Evolutionary conservation across 371 early-diverging fungal species (phyloP).

Genomic region (Mortierella sp.): DNA sequence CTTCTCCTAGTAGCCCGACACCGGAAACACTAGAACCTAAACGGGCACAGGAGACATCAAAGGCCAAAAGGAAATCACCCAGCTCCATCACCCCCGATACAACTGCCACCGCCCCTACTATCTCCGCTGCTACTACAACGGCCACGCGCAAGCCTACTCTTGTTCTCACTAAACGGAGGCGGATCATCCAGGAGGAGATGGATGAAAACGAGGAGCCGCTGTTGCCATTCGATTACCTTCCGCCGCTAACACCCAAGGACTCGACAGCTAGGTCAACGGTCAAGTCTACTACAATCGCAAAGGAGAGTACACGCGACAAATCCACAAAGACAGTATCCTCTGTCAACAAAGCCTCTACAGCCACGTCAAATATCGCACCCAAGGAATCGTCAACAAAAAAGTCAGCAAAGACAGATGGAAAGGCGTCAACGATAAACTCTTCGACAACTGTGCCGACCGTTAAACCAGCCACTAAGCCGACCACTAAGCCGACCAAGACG

Average conservation of each 20-base stretch:
- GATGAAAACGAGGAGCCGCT: constrained; percentile 50
- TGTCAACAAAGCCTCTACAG: background rate
- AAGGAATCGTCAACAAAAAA: background rate
- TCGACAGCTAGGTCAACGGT: background rate
- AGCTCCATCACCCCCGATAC: background rate
- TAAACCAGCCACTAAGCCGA: background rate
- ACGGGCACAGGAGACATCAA: background rate
- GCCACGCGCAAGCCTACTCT: constrained; percentile 4
- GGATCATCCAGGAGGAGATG: constrained; percentile 46
- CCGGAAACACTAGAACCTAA: background rate
- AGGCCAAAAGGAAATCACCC: constrained; percentile 16
- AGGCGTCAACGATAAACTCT: background rate
- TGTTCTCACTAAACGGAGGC: constrained; percentile 23
- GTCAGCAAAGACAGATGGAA: background rate
- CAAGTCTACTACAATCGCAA: background rate
- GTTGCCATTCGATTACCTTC: background rate
- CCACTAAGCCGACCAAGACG: background rate
- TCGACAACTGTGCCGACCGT: background rate
- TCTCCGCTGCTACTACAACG: too few relatives aligned
- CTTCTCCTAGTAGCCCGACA: constrained; percentile 11
- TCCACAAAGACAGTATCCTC: background rate
- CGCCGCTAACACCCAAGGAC: background rate
- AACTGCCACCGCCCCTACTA: background rate
- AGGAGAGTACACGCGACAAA: background rate
- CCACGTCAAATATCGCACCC: background rate